Percentiles rank a stretch among this genome's conserved stretches.
Conservation (phyloP, 495 filamentous ascomycete species). For the Tuber borchii region DNA sequence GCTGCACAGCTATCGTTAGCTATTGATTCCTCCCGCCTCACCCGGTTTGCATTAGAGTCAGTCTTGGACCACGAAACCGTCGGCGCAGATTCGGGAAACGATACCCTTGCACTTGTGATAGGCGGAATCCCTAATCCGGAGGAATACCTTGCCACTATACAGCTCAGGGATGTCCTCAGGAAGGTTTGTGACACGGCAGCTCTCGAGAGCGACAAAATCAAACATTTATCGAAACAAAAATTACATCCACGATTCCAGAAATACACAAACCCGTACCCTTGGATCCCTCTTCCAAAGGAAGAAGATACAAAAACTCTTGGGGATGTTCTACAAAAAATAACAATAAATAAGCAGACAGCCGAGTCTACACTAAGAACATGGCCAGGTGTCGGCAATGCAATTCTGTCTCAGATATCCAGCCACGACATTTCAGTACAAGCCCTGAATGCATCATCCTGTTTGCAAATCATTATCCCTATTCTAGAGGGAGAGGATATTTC, state of each 20-base stretch:
- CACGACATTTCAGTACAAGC: conserved; percentile 44
- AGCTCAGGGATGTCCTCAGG: conserved; percentile 61
- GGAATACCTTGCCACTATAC: conserved; percentile 73
- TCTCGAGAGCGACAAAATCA: conserved; percentile 60
- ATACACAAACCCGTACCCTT: conserved; percentile 70
- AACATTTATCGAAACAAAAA: conserved; percentile 55
- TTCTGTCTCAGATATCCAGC: conserved; percentile 49
- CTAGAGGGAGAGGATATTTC: conserved; percentile 34
- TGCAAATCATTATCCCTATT: conserved; percentile 40
- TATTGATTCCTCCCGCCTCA: conserved; percentile 67
- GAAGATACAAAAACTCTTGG: conserved; percentile 28
- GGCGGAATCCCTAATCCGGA: conserved; percentile 48
- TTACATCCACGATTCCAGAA: conserved; percentile 58
- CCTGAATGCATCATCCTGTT: conserved; percentile 43
- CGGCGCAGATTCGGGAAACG: conserved; percentile 57
- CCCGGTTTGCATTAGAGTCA: conserved; percentile 83
- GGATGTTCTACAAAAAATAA: conserved; percentile 27
- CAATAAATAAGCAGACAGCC: conserved; percentile 42
- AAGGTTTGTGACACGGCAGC: conserved; percentile 67
- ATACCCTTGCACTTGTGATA: conserved; percentile 60
- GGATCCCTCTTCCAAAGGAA: conserved; percentile 55
- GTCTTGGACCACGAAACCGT: conserved; percentile 76
- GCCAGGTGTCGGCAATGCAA: conserved; percentile 52
- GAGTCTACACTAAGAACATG: conserved; percentile 44
- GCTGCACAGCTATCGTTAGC: conserved; percentile 69